phyloP scores from a whole-genome alignment of 2,329 filamentous ascomycete genomes.

The Clonostachys solani region DNA sequence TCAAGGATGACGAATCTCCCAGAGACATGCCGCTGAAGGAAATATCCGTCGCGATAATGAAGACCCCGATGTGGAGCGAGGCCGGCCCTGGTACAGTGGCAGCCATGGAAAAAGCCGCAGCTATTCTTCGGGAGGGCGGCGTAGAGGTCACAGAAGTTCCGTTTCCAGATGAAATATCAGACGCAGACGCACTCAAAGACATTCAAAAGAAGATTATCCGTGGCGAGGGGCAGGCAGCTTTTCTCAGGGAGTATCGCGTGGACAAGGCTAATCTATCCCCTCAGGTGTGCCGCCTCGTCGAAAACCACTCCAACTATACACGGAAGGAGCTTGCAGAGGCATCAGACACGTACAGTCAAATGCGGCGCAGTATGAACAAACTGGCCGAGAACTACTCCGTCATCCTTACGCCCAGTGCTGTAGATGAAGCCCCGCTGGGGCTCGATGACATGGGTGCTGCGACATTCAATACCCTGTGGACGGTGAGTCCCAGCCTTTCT shows the following conservation, averaged over 20 bases:
- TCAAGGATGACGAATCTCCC: constrained; percentile 34
- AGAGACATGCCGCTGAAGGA: not conserved
- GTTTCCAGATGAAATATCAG: constrained; percentile 28
- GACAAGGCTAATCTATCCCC: not conserved
- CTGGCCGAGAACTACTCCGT: constrained; percentile 17
- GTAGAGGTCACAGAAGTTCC: constrained; percentile 52
- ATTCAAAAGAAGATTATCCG: not conserved
- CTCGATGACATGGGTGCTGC: constrained; percentile 47
- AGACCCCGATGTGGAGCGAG: constrained; percentile 46
- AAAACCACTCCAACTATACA: not conserved
- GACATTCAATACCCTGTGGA: constrained; percentile 47
- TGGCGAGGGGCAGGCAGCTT: not conserved
- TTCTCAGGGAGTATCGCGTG: not conserved
- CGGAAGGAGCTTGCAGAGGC: not conserved
- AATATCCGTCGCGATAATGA: constrained; percentile 33
- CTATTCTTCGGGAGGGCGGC: constrained; percentile 36
- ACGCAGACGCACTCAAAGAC: not conserved
- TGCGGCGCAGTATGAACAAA: not conserved
- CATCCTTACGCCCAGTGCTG: constrained; percentile 52
- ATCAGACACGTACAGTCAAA: not conserved
- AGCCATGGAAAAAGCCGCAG: constrained; percentile 33
- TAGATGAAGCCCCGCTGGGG: constrained; percentile 56
- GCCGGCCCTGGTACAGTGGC: constrained; percentile 36
- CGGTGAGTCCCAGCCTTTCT: constrained; percentile 26
- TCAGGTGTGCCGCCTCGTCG: not conserved